Conservation (phyloP, 2,329 filamentous ascomycete species). For the Ambrosiella xylebori region DNA sequence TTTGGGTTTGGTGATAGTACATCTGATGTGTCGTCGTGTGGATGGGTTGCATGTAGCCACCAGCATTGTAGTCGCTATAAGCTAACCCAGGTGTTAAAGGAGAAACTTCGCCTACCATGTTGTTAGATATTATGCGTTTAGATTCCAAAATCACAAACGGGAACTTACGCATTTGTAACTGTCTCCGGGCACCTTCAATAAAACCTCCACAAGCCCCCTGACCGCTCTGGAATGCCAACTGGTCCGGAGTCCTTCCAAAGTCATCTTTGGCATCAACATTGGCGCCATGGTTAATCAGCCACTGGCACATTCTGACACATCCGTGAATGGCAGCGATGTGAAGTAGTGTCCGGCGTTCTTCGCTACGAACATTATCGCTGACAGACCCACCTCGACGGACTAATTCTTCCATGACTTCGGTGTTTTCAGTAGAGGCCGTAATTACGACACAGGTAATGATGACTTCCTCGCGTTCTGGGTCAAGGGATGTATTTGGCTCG, state of each 20-base stretch:
- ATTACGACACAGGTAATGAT: conserved; percentile 1
- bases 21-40: not conserved
- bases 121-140: not conserved
- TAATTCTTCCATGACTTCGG: conserved; percentile 8
- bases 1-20: not conserved
- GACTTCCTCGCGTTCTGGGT: not conserved
- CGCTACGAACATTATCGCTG: not conserved
- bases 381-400: not conserved
- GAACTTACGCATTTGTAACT: not conserved
- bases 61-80: not conserved
- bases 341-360: conserved; percentile 6
- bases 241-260: not conserved
- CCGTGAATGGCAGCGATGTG: conserved; percentile 5
- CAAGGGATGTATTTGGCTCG: not conserved
- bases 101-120: not conserved
- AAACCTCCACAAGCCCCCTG: not conserved
- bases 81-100: not conserved
- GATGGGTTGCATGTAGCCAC: not conserved
- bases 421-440: conserved; percentile 8
- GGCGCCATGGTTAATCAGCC: conserved; percentile 5
- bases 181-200: not conserved
- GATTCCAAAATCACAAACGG: not conserved
- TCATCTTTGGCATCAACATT: conserved; percentile 3
- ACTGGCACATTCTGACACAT: conserved; percentile 2
- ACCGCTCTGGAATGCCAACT: not conserved